These are phyloP conservation scores for Ogataea salicorniae DNA, from an alignment of 805 yeast species.

Conservation along the genomic window DNA sequence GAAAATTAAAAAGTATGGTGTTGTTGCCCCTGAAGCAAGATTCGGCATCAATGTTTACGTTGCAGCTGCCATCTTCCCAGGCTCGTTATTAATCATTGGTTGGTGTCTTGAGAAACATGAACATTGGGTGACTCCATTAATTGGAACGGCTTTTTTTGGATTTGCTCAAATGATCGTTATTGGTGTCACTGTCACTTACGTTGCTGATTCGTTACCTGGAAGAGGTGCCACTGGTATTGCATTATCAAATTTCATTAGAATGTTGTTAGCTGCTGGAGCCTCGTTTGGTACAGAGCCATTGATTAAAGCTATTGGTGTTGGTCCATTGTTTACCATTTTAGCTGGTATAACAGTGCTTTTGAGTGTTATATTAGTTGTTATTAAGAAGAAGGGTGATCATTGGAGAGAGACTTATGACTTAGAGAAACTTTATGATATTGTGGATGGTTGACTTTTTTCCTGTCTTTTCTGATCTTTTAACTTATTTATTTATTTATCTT, in stretches of 20 bases:
- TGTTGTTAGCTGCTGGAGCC: conserved; percentile 68
- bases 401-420: conserved; percentile 63
- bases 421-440: conserved; percentile 48
- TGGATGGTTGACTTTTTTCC: conserved; percentile 21
- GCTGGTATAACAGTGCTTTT: conserved; percentile 50
- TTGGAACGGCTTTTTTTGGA: conserved; percentile 80
- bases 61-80: conserved; percentile 60
- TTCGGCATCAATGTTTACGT: conserved; percentile 66
- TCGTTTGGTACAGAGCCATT: conserved; percentile 72
- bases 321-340: conserved; percentile 62
- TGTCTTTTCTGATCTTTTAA: too few species aligned
- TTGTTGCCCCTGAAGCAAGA: conserved; percentile 69
- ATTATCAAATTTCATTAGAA: conserved; percentile 68
- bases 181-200: conserved; percentile 73
- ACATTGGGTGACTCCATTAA: conserved; percentile 74
- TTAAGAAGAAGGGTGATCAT: conserved; percentile 52
- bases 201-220: conserved; percentile 82
- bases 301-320: conserved; percentile 60
- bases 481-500: not conserved
- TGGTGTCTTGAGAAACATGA: conserved; percentile 68
- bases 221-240: conserved; percentile 89
- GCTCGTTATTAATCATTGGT: conserved; percentile 68
- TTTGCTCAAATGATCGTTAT: conserved; percentile 79
- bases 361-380: conserved; percentile 36
- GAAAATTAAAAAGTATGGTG: conserved; percentile 55